These are phyloP conservation scores for Venturia aucupariae DNA, from an alignment of 2,329 filamentous ascomycete species.

Conservation along the genomic window DNA sequence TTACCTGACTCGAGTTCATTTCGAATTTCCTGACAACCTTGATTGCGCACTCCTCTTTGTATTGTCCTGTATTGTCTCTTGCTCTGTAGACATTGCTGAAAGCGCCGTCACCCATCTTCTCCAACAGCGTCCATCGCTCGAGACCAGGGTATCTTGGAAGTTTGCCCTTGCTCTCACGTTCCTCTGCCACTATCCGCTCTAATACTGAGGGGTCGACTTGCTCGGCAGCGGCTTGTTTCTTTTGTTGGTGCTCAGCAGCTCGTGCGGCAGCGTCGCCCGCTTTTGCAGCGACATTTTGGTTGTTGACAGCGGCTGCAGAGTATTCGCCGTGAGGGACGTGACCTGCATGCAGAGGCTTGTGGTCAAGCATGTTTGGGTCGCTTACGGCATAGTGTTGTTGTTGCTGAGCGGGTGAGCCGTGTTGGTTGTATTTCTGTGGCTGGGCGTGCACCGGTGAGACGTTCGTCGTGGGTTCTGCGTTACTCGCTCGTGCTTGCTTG, in stretches of 20 bases:
- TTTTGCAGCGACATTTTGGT: conserved; percentile 57
- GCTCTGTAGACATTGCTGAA: conserved; percentile 98
- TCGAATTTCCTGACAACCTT: conserved; percentile 98
- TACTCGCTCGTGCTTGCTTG: conserved; percentile 74
- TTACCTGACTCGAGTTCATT: conserved; percentile 98
- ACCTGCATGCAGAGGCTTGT: conserved; percentile 42
- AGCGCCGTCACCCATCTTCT: conserved; percentile 98
- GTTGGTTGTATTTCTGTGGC: conserved; percentile 42
- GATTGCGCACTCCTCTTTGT: conserved; percentile 76
- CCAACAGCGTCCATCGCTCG: conserved; percentile 74
- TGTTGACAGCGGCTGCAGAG: conserved; percentile 52
- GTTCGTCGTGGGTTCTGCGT: conserved; percentile 53
- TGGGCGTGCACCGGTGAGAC: conserved; percentile 57
- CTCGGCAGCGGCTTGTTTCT: conserved; percentile 33
- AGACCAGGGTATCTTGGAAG: conserved; percentile 79
- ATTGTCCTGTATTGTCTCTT: conserved; percentile 60
- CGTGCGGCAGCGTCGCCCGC: conserved; percentile 57
- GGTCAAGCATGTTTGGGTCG: conserved; percentile 53
- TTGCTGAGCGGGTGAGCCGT: conserved; percentile 46
- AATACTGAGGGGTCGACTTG: conserved; percentile 58
- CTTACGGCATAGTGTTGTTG: conserved; percentile 44
- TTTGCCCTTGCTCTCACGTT: conserved; percentile 76
- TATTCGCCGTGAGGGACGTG: conserved; percentile 47
- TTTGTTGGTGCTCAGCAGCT: conserved; percentile 53
- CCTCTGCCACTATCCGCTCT: conserved; percentile 80